Base-by-base conservation (phyloP, 2,329 filamentous ascomycete species). In the Dactylella cylindrospora region DNA sequence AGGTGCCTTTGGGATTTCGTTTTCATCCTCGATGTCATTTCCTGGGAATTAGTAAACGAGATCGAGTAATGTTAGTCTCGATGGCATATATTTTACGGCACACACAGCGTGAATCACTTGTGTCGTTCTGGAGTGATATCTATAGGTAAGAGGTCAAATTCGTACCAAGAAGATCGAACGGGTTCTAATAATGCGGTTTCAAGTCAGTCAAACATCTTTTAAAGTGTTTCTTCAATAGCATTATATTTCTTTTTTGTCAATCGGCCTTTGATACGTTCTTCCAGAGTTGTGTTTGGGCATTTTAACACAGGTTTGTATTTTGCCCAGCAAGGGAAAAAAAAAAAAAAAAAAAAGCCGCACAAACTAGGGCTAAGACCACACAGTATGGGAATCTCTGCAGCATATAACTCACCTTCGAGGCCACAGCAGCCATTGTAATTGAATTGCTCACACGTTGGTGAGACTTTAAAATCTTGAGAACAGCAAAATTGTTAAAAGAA, bases 91-190 rank as follows among this genome's bases (percentile, higher is more conserved):
- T n/a, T n/a, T n/a, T n/a, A n/a, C n/a, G n/a, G n/a, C n/a, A n/a
- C n/a, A n/a, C n/a, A n/a, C n/a, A n/a, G n/a, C n/a, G n/a, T n/a
- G n/a, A n/a, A n/a, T 9, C 6, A 40, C 4, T 15, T 38, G 17
- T 9, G 33, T 38, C 33, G 19, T 12, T n/a, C 36, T 19, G 5
- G n/a, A n/a, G 12, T 8, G 36, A 22, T n/a, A 17, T 38, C n/a
- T 22, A n/a, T 10, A 32, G 9, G n/a, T 15, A 32, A 13, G 19
- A 39, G 12, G 23, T 4, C 5, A 19, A 15, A 36, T 65, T 54
- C 76, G 72, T 95, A 97, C 93, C 91, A 82, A 98, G 89, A 80
- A 95, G 85, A 83, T 93, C 91, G 83, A 88, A 97, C 74, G 88
- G 85, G 83, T 98, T 98, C 93, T 97, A 64, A 22, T n/a, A n/a